These are phyloP conservation scores for Papiliotrema fonsecae DNA, from an alignment of 1,284 basidiomycete genomes.

Conservation along the genomic window DNA sequence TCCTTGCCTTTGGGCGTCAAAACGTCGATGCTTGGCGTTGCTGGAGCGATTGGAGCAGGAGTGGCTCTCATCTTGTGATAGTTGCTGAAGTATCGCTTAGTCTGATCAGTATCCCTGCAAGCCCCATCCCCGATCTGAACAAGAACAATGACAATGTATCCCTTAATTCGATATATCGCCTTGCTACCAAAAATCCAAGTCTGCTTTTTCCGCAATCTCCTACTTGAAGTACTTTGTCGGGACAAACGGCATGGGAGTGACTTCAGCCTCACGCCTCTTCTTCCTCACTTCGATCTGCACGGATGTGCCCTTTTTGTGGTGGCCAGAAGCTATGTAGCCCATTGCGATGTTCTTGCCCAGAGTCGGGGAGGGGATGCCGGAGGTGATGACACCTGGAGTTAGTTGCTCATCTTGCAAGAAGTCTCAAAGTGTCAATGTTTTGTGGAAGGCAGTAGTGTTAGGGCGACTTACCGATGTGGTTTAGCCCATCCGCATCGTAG, in stretches of 20 bases:
- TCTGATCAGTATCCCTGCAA: no score
- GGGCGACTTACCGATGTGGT: slow-evolving; percentile 58
- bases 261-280: slow-evolving; percentile 43
- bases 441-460: no score
- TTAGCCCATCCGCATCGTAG: slow-evolving; percentile 55
- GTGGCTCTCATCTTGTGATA: neutral
- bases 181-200: no score
- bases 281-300: slow-evolving; percentile 49
- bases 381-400: slow-evolving; percentile 67
- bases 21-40: neutral
- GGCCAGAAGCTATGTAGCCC: slow-evolving; percentile 78
- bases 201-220: no score
- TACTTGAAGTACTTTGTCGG: slow-evolving; percentile 48
- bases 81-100: no score
- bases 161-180: no score
- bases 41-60: neutral
- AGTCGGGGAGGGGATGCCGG: slow-evolving; percentile 91
- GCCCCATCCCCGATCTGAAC: no score
- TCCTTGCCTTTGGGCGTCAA: neutral
- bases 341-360: slow-evolving; percentile 90
- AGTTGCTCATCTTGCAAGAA: slow-evolving; percentile 7
- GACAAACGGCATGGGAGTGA: slow-evolving; percentile 49
- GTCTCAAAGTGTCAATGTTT: no score
- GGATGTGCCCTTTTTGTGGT: slow-evolving; percentile 86
- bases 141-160: no score